Conservation (phyloP, 495 filamentous ascomycete species). For the Tuber borchii region DNA sequence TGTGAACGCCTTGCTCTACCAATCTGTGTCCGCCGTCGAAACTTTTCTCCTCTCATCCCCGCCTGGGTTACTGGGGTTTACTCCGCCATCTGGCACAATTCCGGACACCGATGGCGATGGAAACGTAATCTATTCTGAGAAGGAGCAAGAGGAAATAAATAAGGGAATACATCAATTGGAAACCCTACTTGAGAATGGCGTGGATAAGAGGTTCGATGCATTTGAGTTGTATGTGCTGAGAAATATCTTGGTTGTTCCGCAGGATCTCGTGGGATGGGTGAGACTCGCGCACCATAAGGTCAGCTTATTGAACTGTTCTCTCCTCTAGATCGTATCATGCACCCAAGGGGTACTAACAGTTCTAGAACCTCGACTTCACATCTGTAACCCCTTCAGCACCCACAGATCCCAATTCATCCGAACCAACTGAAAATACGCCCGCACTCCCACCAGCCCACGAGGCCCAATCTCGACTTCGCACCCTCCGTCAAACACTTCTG, state of each 20-base stretch:
- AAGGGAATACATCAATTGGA: conserved; percentile 87
- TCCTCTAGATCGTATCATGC: conserved; percentile 21
- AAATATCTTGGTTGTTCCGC: conserved; percentile 74
- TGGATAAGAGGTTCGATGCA: conserved; percentile 72
- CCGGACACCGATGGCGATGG: conserved; percentile 53
- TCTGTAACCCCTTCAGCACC: conserved; percentile 7
- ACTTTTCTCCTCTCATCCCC: conserved; percentile 64
- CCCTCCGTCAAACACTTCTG: conserved; percentile 66
- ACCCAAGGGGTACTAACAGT: conserved; percentile 3
- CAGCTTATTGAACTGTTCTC: conserved; percentile 41
- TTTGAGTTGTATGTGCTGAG: conserved; percentile 78
- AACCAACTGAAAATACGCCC: conserved; percentile 16
- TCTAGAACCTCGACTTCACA: conserved; percentile 31
- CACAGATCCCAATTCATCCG: conserved; percentile 11
- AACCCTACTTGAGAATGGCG: conserved; percentile 75
- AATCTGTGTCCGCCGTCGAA: conserved; percentile 76
- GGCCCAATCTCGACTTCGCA: conserved; percentile 52
- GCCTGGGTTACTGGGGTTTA: conserved; percentile 70
- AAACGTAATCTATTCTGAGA: conserved; percentile 47
- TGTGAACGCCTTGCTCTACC: conserved; percentile 81
- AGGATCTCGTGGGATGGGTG: conserved; percentile 68
- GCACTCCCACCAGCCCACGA: conserved; percentile 48
- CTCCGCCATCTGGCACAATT: conserved; percentile 45
- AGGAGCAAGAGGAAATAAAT: conserved; percentile 68
- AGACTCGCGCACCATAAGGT: conserved; percentile 80